Evolutionary conservation across 2,329 filamentous ascomycete species (phyloP).

Genomic region (Cryphonectria nitschkei): DNA sequence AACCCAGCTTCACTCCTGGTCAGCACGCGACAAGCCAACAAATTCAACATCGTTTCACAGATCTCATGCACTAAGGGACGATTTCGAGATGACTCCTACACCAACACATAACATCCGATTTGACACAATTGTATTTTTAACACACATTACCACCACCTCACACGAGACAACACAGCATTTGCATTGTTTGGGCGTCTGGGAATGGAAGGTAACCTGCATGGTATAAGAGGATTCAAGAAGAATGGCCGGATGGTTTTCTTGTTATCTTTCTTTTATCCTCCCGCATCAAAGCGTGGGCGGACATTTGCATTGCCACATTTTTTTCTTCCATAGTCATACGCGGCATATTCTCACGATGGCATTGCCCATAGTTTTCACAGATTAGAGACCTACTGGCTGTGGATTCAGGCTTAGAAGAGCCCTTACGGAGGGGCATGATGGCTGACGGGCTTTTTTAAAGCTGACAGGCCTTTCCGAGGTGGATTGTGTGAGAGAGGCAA

Average conservation of each 20-base stretch:
- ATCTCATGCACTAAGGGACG: slow-evolving; percentile 20
- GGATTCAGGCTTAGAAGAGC: background rate
- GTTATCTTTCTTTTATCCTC: background rate
- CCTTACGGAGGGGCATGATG: background rate
- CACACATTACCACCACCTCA: background rate
- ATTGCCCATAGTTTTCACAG: background rate
- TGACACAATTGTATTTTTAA: background rate
- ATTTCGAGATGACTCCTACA: background rate
- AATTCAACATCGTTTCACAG: slow-evolving; percentile 18
- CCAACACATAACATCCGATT: background rate
- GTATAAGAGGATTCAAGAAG: slow-evolving; percentile 1
- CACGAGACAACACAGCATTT: background rate
- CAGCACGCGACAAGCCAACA: slow-evolving; percentile 22
- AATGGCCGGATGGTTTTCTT: background rate
- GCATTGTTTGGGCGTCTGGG: slow-evolving; percentile 1
- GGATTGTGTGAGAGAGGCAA: background rate
- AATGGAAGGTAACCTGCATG: background rate
- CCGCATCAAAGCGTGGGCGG: slow-evolving; percentile 2
- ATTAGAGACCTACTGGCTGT: background rate
- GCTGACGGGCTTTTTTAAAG: background rate
- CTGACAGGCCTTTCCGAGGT: background rate
- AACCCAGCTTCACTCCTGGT: slow-evolving; percentile 14
- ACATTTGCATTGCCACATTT: slow-evolving; percentile 10
- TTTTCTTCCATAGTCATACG: background rate
- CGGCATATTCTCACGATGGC: background rate